These are phyloP conservation scores for Fusarium proliferatum DNA, from an alignment of 2,329 filamentous ascomycete genomes.

Conservation along the genomic window DNA sequence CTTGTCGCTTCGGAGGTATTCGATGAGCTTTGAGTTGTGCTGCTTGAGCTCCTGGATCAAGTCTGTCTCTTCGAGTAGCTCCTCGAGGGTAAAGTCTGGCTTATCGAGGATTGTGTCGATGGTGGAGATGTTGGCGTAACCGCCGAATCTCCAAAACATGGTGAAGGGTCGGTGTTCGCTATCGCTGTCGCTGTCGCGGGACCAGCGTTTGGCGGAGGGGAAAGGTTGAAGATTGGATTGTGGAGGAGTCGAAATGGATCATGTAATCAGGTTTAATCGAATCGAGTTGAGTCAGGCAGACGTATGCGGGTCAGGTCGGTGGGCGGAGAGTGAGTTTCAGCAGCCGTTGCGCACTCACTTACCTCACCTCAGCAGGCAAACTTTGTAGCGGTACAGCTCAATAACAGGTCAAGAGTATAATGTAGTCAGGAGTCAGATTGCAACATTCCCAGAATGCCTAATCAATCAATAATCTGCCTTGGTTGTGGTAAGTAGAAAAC, in stretches of 20 bases:
- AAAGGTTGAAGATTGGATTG: slow-evolving; percentile 27
- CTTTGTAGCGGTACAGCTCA: slow-evolving; percentile 1
- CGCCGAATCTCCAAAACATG: slow-evolving; percentile 99
- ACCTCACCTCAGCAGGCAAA: slow-evolving; percentile 8
- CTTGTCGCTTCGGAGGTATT: slow-evolving; percentile 89
- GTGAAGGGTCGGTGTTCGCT: slow-evolving; percentile 60
- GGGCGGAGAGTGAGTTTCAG: slow-evolving; percentile 27
- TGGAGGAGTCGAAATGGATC: slow-evolving; percentile 42
- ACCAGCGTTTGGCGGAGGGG: slow-evolving; percentile 41
- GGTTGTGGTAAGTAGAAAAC: slow-evolving; percentile 1
- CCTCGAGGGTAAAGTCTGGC: slow-evolving; percentile 93
- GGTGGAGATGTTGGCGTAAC: slow-evolving; percentile 96
- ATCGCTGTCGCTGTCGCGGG: slow-evolving; percentile 48
- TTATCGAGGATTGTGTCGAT: slow-evolving; percentile 98
- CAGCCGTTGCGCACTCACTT: slow-evolving; percentile 4
- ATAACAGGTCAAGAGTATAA: neutral
- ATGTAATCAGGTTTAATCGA: slow-evolving; percentile 40
- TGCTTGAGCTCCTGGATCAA: slow-evolving; percentile 98
- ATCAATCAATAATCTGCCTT: slow-evolving; percentile 10
- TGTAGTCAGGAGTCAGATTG: neutral
- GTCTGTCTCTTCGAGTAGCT: slow-evolving; percentile 95
- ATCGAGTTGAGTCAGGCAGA: slow-evolving; percentile 28
- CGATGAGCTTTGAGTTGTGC: slow-evolving; percentile 96
- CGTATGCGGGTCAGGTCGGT: slow-evolving; percentile 35
- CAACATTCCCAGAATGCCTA: slow-evolving; percentile 35